Evolutionary conservation across 2,329 filamentous ascomycete species (phyloP), one percentile per base, ranked within the genome.

Genomic region (Aspergillus hortae): DNA sequence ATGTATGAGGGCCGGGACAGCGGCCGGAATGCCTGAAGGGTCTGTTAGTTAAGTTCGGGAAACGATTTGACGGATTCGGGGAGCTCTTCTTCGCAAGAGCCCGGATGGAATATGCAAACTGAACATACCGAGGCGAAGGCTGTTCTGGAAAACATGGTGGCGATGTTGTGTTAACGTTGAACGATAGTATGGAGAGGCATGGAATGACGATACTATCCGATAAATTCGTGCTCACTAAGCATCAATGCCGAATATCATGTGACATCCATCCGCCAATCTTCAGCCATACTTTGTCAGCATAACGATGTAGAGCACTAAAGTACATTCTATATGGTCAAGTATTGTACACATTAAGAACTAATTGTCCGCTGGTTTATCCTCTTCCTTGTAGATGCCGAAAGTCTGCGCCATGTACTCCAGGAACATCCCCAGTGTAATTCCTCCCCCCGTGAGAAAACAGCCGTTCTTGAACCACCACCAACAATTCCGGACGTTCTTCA

Each of bases 381-480:
- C 33, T 17, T 63, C 51, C 23, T 23, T 23, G 52, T 70, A 69
- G 42, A 66, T 46, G 30, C 60, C 67, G 35, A 57, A 55, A 43
- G 55, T 57, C 45, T 66, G 65, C 9, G 64, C 60, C 46, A 71
- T 54, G 64, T 85, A 86, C 54, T 86, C 83, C 11, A 75, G 76
- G 33, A 77, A 61, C 55, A 85, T 64, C 3, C 83, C 83, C 30
- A 80, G 50, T 14, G 78, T 74, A 49, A 86, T 83, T 1, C 74
- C 79, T 15, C 83, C 82, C 19, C 83, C 83, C 15, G 82, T 85
- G 53, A 85, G 73, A 75, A 81, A 82, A 36, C 80, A 82, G 21
- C 83, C 83, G 50, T 82, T 80, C 52, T 75, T 80, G 61, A 86
- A 86, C 83, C 83, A 86, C 76, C 79, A 83, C 80, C 82, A 84